Evolutionary conservation across 352 stramenopile genomes (phyloP).

Genomic region (Globisporangium viniferum): DNA sequence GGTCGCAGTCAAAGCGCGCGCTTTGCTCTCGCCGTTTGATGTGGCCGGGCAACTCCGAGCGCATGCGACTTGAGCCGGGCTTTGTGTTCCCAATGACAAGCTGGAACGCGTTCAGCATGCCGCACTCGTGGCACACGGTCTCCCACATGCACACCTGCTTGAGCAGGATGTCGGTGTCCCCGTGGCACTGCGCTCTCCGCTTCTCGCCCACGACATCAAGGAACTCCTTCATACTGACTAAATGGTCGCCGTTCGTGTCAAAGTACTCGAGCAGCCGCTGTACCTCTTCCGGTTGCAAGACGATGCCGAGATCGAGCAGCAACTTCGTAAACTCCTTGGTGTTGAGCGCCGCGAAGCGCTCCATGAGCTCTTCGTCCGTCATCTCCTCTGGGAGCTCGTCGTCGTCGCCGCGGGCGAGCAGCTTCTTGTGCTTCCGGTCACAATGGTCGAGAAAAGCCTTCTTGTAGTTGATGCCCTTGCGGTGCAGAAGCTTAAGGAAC

Average conservation of each 20-base stretch:
- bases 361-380: constrained; percentile 60
- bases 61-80: constrained; percentile 37
- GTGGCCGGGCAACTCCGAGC: constrained; percentile 68
- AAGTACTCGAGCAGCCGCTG: constrained; percentile 87
- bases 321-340: constrained; percentile 54
- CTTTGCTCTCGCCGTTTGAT: constrained; percentile 54
- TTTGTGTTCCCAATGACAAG: constrained; percentile 59
- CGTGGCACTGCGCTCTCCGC: constrained; percentile 54
- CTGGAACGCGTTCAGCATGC: constrained; percentile 89
- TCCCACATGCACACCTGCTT: constrained; percentile 89
- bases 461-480: constrained; percentile 84
- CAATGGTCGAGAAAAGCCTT: constrained; percentile 74
- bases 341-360: constrained; percentile 47
- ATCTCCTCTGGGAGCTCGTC: constrained; percentile 61
- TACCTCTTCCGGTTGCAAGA: constrained; percentile 77
- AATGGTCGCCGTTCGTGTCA: constrained; percentile 61
- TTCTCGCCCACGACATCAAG: constrained; percentile 79
- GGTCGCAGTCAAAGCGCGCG: constrained; percentile 46
- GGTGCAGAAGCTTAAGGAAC: constrained; percentile 90
- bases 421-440: constrained; percentile 50
- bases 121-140: constrained; percentile 88
- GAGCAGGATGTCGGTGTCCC: constrained; percentile 75
- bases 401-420: constrained; percentile 46
- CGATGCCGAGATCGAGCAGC: constrained; percentile 67
- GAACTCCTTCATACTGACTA: constrained; percentile 79